These are phyloP conservation scores for Trichoderma arundinaceum DNA, from an alignment of 2,329 filamentous ascomycete species.

Conservation along the genomic window DNA sequence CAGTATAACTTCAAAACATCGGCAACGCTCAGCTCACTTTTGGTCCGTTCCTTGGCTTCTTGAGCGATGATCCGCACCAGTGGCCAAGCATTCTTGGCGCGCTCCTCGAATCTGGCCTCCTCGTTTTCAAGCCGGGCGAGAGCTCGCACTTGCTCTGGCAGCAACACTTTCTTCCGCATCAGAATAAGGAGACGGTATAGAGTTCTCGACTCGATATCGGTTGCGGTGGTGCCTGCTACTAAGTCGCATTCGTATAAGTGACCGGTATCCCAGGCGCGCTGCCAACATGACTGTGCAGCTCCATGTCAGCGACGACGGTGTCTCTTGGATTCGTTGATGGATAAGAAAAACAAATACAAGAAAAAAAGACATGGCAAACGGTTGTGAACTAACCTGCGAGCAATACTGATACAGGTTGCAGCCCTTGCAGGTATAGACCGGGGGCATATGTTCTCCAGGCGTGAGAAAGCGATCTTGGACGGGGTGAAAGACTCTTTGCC, in stretches of 20 bases:
- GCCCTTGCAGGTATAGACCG: conserved; percentile 2
- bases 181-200: conserved; percentile 25
- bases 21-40: conserved; percentile 5
- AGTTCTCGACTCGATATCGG: not conserved
- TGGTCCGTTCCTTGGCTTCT: conserved; percentile 20
- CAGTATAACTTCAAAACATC: conserved; percentile 23
- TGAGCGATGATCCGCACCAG: not conserved
- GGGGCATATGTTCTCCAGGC: not conserved
- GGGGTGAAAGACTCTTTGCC: conserved; percentile 13
- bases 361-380: not conserved
- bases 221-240: not conserved
- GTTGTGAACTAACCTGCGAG: conserved; percentile 12
- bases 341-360: too few species aligned
- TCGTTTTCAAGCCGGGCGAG: conserved; percentile 11
- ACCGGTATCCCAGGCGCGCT: conserved; percentile 24
- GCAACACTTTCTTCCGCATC: conserved; percentile 9
- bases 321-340: too few species aligned
- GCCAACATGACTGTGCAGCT: conserved; percentile 7
- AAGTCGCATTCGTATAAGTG: conserved; percentile 28
- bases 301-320: not conserved
- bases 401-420: conserved; percentile 27
- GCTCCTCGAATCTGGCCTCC: not conserved
- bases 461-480: not conserved
- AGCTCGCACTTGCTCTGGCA: conserved; percentile 2
- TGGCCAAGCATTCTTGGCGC: not conserved